Base-by-base conservation (phyloP, 23 red algal species). In the Chondrus crispus region DNA sequence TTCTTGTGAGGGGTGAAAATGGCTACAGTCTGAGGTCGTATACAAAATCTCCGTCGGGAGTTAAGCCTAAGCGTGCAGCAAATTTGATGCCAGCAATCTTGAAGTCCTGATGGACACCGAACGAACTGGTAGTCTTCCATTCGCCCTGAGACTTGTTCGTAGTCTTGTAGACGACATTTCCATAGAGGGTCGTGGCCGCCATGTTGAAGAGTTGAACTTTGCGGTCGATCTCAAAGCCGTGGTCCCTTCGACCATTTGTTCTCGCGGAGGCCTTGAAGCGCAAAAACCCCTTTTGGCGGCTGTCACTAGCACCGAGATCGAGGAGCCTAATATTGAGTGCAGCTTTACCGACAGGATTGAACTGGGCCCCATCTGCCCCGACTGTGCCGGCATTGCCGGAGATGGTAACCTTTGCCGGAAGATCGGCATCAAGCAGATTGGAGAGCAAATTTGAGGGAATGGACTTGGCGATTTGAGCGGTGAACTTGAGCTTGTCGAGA, bases 201-300 rank as follows among this genome's bases (percentile, higher is more conserved):
- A 96, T 18, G 4, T 70, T 45, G n/a, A 85, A 87, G 2, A 96
- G 47, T 38, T 73, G 51, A 50, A 96, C 22, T 53, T 84, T 93
- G 45, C 95, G 80, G 51, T 96, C 95, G 33, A 96, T 90, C 70
- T 91, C 87, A 74, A 96, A 96, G 5, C 85, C 95, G 62, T 93
- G 78, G 79, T 88, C 84, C 37, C 70, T 64, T 22, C 69, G 52
- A 43, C 95, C 88, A n/a, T 87, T 84, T 37, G 87, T 92, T 28
- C 90, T 74, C 46, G 88, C 68, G 24, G 85, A 52, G 74, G 79
- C 81, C 64, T 96, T 96, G 74, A 91, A 91, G 68, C 74, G 66
- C 41, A 89, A 62, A 63, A 70, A 89, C 2, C 74, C 71, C 41
- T 73, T 82, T 46, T 88, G 83, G 19, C 72, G 83, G 30, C 38